Evolutionary conservation across 306 rosid genomes (phyloP).

Genomic region (Fragaria ananassa): DNA sequence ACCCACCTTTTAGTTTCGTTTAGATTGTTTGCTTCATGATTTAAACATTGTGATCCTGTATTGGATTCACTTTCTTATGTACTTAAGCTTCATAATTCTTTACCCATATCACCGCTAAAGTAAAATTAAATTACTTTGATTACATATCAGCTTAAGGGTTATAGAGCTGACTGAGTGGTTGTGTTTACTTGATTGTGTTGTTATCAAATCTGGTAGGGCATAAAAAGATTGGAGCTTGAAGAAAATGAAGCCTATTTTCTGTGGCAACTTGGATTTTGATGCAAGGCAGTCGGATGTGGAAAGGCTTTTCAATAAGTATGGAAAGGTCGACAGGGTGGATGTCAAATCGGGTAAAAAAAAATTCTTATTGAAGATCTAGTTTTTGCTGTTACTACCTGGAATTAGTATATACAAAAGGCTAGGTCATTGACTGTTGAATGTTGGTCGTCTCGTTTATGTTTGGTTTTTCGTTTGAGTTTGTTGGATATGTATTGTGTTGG

Average conservation of each 20-base stretch:
- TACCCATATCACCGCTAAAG: not conserved
- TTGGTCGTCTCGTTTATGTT: not conserved
- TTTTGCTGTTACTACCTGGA: not conserved
- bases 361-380: not conserved
- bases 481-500: not conserved
- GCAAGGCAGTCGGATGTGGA: slow-evolving; percentile 75
- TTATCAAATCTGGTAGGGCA: slow-evolving; percentile 23
- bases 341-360: slow-evolving; percentile 62
- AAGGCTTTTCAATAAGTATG: slow-evolving; percentile 72
- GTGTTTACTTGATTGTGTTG: not conserved
- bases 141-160: not conserved
- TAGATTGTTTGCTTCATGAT: not conserved
- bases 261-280: slow-evolving; percentile 76
- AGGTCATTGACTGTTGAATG: not conserved
- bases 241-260: slow-evolving; percentile 70
- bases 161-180: not conserved
- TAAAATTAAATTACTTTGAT: not conserved
- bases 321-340: slow-evolving; percentile 82
- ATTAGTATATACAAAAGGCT: not conserved
- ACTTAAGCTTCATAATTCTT: not conserved
- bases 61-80: not conserved
- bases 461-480: not conserved
- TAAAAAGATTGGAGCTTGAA: slow-evolving; percentile 15
- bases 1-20: not conserved
- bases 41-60: not conserved